Evolutionary conservation across 2,329 filamentous ascomycete genomes (phyloP).

Genomic region (Penicillium sp.): DNA sequence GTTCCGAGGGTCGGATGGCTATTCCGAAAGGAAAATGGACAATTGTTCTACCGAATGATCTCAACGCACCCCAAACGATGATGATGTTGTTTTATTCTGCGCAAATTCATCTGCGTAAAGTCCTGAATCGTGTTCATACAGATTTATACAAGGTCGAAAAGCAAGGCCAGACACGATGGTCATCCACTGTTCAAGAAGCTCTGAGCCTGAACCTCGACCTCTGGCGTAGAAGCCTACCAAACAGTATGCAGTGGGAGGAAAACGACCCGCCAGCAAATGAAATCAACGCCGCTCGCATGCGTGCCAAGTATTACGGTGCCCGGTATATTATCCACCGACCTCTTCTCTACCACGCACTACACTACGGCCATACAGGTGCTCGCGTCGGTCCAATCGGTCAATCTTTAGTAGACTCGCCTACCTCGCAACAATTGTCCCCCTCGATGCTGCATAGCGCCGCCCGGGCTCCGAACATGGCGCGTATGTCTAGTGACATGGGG

Average conservation of each 20-base stretch:
- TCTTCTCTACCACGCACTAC: conserved; percentile 62
- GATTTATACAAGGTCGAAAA: conserved; percentile 51
- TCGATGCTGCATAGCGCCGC: conserved; percentile 27
- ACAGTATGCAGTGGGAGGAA: conserved; percentile 61
- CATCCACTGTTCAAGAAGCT: conserved; percentile 39
- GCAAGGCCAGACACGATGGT: conserved; percentile 37
- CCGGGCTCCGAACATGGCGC: conserved; percentile 31
- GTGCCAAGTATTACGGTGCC: conserved; percentile 93
- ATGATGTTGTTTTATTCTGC: conserved; percentile 59
- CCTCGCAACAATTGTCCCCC: conserved; percentile 39
- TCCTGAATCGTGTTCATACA: conserved; percentile 56
- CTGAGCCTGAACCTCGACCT: conserved; percentile 50
- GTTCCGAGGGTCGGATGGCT: conserved; percentile 49
- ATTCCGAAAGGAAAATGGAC: conserved; percentile 40
- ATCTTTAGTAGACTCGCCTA: conserved; percentile 33
- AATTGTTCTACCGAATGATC: conserved; percentile 32
- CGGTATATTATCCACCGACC: conserved; percentile 85
- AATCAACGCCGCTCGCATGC: conserved; percentile 77
- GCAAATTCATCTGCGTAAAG: conserved; percentile 60
- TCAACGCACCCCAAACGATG: conserved; percentile 35
- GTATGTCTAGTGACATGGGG: conserved; percentile 36
- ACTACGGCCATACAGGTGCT: conserved; percentile 47
- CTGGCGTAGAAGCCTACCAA: conserved; percentile 55
- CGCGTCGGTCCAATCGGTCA: conserved; percentile 14
- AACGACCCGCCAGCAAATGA: conserved; percentile 68